A percentile compares a stretch with the other conserved stretches of the same genome.
Conservation (phyloP, 306 rosid species). For the Cucumis cinereus region DNA sequence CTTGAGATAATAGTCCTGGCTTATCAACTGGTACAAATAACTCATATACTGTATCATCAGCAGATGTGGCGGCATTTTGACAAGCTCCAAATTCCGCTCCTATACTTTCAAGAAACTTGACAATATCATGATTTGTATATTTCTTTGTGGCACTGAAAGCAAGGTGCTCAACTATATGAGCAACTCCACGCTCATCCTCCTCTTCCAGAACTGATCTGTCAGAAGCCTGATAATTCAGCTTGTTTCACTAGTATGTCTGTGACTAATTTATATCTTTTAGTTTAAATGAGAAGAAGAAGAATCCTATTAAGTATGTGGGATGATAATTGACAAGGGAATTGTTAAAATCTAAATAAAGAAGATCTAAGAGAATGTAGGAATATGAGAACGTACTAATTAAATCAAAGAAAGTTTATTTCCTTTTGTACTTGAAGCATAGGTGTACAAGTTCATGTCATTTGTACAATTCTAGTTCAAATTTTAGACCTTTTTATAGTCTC, state of each 20-base stretch:
- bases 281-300: background rate
- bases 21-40: constrained; percentile 87
- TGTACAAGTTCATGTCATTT: background rate
- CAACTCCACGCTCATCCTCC: constrained; percentile 94
- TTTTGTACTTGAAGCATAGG: background rate
- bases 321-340: background rate
- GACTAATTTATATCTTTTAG: constrained; percentile 1
- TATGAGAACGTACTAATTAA: background rate
- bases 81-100: constrained; percentile 98
- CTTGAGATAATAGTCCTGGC: constrained; percentile 71
- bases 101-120: constrained; percentile 79
- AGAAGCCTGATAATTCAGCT: constrained; percentile 20
- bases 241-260: constrained; percentile 11
- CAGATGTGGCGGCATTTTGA: constrained; percentile 81
- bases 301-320: background rate
- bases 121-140: constrained; percentile 76
- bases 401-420: background rate
- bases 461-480: background rate
- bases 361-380: background rate
- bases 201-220: constrained; percentile 96
- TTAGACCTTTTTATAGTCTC: background rate
- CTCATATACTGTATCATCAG: constrained; percentile 84
- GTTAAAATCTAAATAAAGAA: background rate
- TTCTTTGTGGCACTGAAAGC: constrained; percentile 82
- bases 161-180: constrained; percentile 94